Percentiles rank a stretch among this genome's conserved stretches.
These are phyloP conservation scores for Mytilinidion resinicola DNA, from an alignment of 495 filamentous ascomycete genomes.

Conservation along the genomic window DNA sequence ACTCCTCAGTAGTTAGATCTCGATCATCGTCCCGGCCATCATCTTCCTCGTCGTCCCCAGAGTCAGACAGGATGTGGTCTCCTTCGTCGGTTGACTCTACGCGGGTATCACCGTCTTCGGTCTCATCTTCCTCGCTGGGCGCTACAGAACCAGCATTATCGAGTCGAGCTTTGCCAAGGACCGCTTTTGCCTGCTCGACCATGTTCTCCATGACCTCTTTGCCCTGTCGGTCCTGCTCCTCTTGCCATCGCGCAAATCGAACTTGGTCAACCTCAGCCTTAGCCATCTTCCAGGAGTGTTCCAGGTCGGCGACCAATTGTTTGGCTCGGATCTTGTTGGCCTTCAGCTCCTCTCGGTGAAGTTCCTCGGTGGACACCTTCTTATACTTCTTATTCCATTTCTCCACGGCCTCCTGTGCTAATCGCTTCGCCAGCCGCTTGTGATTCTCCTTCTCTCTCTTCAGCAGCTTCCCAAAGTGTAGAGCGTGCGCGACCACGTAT, in stretches of 20 bases:
- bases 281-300: conserved; percentile 73
- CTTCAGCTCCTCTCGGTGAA: conserved; percentile 49
- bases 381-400: conserved; percentile 57
- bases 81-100: conserved; percentile 30
- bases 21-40: conserved; percentile 26
- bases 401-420: conserved; percentile 46
- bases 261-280: conserved; percentile 65
- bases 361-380: conserved; percentile 64
- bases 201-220: conserved; percentile 78
- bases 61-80: conserved; percentile 30
- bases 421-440: conserved; percentile 54
- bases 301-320: conserved; percentile 61
- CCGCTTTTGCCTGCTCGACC: conserved; percentile 50
- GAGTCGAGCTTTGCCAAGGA: conserved; percentile 18
- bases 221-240: conserved; percentile 72
- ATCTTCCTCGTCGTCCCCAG: conserved; percentile 20
- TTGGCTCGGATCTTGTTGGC: conserved; percentile 47
- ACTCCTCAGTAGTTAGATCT: conserved; percentile 18
- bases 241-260: conserved; percentile 72
- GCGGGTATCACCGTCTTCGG: conserved; percentile 8
- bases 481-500: conserved; percentile 72
- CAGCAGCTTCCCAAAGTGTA: conserved; percentile 73
- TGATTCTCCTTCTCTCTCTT: conserved; percentile 71
- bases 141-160: conserved; percentile 31
- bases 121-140: conserved; percentile 32